Evolutionary conservation across 2,329 filamentous ascomycete genomes (phyloP).

Genomic region (Gaeumannomyces tritici): DNA sequence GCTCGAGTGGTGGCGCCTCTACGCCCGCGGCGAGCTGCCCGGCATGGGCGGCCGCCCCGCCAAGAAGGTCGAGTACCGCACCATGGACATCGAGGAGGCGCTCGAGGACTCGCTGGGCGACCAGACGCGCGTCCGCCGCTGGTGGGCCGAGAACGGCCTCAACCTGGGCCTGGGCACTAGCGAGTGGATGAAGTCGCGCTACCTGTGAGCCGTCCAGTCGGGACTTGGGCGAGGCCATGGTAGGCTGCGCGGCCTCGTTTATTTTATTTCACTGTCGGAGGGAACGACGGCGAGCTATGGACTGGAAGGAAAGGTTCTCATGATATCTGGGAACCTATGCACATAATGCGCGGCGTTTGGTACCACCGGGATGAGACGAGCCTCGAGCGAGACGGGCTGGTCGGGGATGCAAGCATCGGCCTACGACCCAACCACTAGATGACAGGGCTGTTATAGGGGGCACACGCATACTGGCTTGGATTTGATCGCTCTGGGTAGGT

Average conservation of each 20-base stretch:
- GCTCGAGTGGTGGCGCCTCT: conserved; percentile 85
- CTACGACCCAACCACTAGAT: background rate
- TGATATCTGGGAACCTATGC: background rate
- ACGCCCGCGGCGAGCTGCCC: conserved; percentile 44
- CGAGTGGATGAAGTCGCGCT: conserved; percentile 81
- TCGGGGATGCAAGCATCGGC: background rate
- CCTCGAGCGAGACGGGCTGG: background rate
- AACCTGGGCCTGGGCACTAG: conserved; percentile 75
- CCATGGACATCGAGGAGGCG: conserved; percentile 90
- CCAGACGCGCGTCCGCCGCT: conserved; percentile 61
- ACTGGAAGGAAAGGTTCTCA: background rate
- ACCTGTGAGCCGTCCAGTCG: conserved; percentile 35
- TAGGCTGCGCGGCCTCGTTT: too few relatives aligned
- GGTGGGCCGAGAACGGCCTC: conserved; percentile 82
- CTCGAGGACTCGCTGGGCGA: conserved; percentile 76
- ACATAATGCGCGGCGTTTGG: background rate
- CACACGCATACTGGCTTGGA: too few relatives aligned
- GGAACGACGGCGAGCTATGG: too few relatives aligned
- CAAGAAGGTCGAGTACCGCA: conserved; percentile 81
- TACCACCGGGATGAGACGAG: background rate
- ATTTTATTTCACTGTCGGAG: too few relatives aligned
- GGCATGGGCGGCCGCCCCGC: conserved; percentile 46
- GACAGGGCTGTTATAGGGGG: background rate
- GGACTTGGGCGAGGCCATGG: too few relatives aligned
- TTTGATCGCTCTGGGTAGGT: too few relatives aligned